Percentiles rank a stretch among this genome's conserved stretches.
phyloP scores from a whole-genome alignment of 495 filamentous ascomycete genomes.

The Xylaria grammica region DNA sequence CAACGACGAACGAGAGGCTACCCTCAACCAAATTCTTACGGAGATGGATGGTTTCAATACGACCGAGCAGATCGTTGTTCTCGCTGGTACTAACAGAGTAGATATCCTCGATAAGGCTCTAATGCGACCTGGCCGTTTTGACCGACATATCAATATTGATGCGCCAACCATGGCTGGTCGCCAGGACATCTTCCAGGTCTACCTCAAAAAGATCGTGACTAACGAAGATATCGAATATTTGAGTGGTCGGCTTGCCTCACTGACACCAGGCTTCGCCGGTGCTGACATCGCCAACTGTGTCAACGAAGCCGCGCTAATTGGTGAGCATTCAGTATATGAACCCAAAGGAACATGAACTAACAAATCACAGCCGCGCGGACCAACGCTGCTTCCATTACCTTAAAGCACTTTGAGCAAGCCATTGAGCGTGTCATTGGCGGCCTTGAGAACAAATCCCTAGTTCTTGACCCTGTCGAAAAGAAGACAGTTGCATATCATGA shows the following conservation, averaged over 20 bases:
- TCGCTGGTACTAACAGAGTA: conserved; percentile 93
- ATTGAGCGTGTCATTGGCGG: conserved; percentile 97
- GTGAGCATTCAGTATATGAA: conserved; percentile 58
- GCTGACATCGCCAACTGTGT: conserved; percentile 98
- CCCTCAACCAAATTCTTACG: conserved; percentile 96
- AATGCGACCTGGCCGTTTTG: conserved; percentile 95
- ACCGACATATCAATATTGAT: conserved; percentile 93
- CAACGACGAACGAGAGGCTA: conserved; percentile 95
- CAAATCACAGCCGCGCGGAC: conserved; percentile 76
- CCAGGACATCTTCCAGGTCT: conserved; percentile 93
- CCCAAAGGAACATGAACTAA: neutral
- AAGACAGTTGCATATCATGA: conserved; percentile 96
- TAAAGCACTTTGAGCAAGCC: conserved; percentile 94
- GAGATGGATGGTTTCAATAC: conserved; percentile 99
- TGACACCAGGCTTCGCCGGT: conserved; percentile 95
- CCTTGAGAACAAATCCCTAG: conserved; percentile 93
- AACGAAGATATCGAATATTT: conserved; percentile 86
- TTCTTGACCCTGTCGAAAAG: conserved; percentile 92
- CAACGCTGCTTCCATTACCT: conserved; percentile 74
- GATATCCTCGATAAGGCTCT: conserved; percentile 94
- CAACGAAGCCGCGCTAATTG: conserved; percentile 95
- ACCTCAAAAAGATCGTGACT: conserved; percentile 90
- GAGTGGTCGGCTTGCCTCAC: conserved; percentile 81
- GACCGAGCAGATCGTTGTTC: conserved; percentile 94
- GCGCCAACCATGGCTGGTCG: conserved; percentile 94